These are phyloP conservation scores for Serendipita sp. DNA, from an alignment of 768 basidiomycete genomes.

Conservation along the genomic window DNA sequence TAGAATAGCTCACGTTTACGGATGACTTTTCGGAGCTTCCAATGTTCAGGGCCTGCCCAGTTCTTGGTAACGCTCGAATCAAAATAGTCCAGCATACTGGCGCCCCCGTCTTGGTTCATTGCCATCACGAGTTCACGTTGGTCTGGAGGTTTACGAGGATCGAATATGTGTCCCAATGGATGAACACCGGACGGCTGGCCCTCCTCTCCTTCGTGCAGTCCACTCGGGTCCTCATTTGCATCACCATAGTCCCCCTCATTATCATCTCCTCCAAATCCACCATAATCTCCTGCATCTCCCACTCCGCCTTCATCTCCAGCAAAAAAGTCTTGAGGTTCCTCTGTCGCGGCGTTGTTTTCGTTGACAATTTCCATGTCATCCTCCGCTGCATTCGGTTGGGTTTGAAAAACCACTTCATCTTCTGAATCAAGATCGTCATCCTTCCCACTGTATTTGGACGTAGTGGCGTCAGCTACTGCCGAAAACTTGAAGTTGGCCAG, in stretches of 20 bases:
- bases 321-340: constrained; percentile 40
- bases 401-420: constrained; percentile 10
- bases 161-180: constrained; percentile 51
- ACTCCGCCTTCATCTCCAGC: constrained; percentile 42
- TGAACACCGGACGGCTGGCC: constrained; percentile 14
- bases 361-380: constrained; percentile 9
- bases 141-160: constrained; percentile 62
- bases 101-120: constrained; percentile 54
- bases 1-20: constrained; percentile 43
- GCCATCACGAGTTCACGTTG: constrained; percentile 75
- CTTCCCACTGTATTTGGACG: constrained; percentile 22
- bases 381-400: neutral
- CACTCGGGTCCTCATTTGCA: constrained; percentile 10
- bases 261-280: constrained; percentile 15
- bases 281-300: constrained; percentile 19
- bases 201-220: constrained; percentile 16
- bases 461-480: neutral
- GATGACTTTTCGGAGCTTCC: constrained; percentile 79
- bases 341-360: constrained; percentile 7
- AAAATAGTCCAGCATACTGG: constrained; percentile 69
- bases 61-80: constrained; percentile 77
- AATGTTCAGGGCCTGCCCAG: constrained; percentile 98
- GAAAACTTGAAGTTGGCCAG: constrained; percentile 4
- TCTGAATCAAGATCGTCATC: constrained; percentile 15
- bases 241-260: constrained; percentile 27